A percentile compares a stretch with the other conserved stretches of the same genome.
phyloP scores from a whole-genome alignment of 495 filamentous ascomycete genomes.

The Talaromyces liani region DNA sequence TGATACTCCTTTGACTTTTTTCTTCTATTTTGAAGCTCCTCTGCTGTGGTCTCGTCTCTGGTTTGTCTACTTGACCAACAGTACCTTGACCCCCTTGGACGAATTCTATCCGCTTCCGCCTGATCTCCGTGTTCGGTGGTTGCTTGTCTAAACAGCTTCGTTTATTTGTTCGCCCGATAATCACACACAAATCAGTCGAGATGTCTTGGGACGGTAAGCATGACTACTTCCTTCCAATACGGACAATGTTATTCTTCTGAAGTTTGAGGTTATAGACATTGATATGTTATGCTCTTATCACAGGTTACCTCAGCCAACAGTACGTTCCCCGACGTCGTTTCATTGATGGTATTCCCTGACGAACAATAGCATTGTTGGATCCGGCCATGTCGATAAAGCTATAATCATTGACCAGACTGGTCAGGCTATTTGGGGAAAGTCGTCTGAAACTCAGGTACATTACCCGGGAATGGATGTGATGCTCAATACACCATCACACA shows the following conservation, averaged over 20 bases:
- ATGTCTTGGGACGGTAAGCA: conserved; percentile 9
- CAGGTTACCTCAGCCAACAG: not conserved
- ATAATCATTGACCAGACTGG: not conserved
- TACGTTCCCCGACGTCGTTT: not conserved
- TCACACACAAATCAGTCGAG: not conserved
- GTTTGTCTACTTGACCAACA: not conserved
- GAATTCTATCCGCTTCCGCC: not conserved
- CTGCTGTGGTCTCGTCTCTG: not conserved
- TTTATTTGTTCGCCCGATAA: not conserved
- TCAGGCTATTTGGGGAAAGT: not conserved
- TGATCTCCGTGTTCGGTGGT: not conserved
- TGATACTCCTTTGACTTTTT: not conserved
- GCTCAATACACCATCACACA: not conserved
- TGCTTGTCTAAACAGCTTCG: not conserved
- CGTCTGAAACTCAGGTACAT: not conserved
- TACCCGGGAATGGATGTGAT: not conserved
- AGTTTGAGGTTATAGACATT: not conserved
- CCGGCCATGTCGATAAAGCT: conserved; percentile 6
- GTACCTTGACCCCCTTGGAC: not conserved
- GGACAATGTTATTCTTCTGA: not conserved
- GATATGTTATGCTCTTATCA: not conserved
- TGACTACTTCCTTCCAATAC: not conserved
- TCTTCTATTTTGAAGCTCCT: not conserved
- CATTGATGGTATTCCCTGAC: not conserved
- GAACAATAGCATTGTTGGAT: not conserved